Evolutionary conservation across 2,329 filamentous ascomycete genomes (phyloP).

Genomic region (Nannizzia gypsea): DNA sequence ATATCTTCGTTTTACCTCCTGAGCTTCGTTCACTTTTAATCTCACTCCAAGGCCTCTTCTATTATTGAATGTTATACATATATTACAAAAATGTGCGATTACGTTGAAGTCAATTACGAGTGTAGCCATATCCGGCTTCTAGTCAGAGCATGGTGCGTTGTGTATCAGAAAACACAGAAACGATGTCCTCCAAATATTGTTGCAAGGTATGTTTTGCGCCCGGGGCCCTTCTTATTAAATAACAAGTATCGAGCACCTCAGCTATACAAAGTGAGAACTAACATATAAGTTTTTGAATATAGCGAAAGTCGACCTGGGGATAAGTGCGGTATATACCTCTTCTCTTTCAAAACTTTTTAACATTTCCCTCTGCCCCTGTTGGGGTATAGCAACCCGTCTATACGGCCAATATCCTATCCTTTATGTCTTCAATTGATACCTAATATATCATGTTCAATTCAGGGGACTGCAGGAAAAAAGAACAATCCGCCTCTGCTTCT

Average conservation of each 20-base stretch:
- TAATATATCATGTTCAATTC: not conserved
- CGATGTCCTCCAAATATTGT: slow-evolving; percentile 46
- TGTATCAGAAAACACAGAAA: slow-evolving; percentile 41
- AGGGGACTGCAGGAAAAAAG: not conserved
- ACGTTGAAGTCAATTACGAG: slow-evolving; percentile 47
- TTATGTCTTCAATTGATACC: not conserved
- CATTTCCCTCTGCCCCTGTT: not conserved
- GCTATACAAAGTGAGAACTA: not conserved
- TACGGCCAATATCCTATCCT: not conserved
- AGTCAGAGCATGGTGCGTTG: slow-evolving; percentile 44
- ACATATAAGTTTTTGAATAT: not conserved
- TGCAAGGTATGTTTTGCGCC: slow-evolving; percentile 30
- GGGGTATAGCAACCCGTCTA: not conserved
- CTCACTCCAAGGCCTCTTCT: not conserved
- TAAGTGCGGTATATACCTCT: slow-evolving; percentile 16
- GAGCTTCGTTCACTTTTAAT: not conserved
- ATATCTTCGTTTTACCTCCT: not conserved
- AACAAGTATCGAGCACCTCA: not conserved
- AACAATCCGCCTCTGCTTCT: not conserved
- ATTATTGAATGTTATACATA: not conserved
- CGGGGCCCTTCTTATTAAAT: not conserved
- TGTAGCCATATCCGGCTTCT: slow-evolving; percentile 46
- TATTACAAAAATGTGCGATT: slow-evolving; percentile 43
- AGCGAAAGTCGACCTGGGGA: slow-evolving; percentile 18
- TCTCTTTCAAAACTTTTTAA: not conserved